Conservation (phyloP, 179 eudicot species). For the Patellifolia procumbens region DNA sequence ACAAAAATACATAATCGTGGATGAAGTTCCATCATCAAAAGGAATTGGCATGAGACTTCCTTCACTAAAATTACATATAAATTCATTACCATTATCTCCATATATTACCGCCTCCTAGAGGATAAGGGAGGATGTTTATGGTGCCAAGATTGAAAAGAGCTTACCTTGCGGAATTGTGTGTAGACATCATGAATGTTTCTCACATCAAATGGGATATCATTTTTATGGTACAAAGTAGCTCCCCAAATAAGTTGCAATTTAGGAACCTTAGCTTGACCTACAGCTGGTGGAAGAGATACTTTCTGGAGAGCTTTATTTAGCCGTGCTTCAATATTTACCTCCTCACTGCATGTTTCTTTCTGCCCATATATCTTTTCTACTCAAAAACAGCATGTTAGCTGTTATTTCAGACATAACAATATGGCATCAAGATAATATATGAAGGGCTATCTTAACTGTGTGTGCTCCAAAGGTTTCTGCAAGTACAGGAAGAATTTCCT, state of each 20-base stretch:
- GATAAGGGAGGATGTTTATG: not conserved
- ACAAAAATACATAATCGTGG: no score
- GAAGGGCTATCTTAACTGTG: constrained; percentile 52
- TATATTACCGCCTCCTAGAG: no score
- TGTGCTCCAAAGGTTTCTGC: constrained; percentile 68
- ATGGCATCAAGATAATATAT: not conserved
- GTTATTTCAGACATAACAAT: not conserved
- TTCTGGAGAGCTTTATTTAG: constrained; percentile 43
- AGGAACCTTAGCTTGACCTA: constrained; percentile 25
- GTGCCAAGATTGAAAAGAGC: not conserved
- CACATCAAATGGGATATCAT: constrained; percentile 72
- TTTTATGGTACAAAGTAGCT: constrained; percentile 72
- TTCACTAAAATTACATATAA: no score
- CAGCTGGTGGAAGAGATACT: constrained; percentile 28
- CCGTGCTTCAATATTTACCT: constrained; percentile 57
- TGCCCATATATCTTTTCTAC: constrained; percentile 70
- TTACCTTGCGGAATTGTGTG: constrained; percentile 88
- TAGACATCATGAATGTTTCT: constrained; percentile 67
- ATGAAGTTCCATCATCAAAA: no score
- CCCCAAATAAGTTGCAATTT: constrained; percentile 84
- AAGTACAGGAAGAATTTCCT: constrained; percentile 69
- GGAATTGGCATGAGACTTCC: no score
- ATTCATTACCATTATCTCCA: no score
- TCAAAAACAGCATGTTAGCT: constrained; percentile 1
- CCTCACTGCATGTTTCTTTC: constrained; percentile 96